Evolutionary conservation across 257 asterid genomes (phyloP).

Genomic region (Solanum chaucha): DNA sequence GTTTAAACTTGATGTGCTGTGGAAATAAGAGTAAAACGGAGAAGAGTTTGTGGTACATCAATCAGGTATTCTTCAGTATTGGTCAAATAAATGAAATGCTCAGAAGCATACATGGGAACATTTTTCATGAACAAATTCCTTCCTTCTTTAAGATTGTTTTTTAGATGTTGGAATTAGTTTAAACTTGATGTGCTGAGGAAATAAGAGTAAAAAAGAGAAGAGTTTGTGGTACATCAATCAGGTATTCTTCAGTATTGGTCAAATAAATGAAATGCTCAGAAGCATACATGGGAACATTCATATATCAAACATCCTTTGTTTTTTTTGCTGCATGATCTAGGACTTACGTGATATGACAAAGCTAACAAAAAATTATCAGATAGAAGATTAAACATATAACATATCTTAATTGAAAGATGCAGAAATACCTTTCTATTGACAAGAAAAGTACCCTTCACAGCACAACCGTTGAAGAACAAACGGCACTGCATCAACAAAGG

Average conservation of each 20-base stretch:
- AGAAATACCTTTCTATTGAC: slow-evolving; percentile 51
- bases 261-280: background rate
- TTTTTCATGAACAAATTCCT: background rate
- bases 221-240: background rate
- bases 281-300: background rate
- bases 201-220: background rate
- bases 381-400: background rate
- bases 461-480: slow-evolving; percentile 52
- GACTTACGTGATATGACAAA: background rate
- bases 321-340: background rate
- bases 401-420: background rate
- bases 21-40: background rate
- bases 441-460: slow-evolving; percentile 85
- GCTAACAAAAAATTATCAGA: background rate
- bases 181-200: background rate
- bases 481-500: slow-evolving; percentile 83
- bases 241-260: background rate
- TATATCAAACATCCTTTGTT: background rate
- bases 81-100: background rate
- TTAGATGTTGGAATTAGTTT: background rate
- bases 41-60: background rate
- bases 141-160: background rate
- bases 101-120: background rate
- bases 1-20: background rate
- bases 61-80: background rate